Conservation (phyloP, 2,329 filamentous ascomycete genomes). For the Fusarium newnesense region DNA sequence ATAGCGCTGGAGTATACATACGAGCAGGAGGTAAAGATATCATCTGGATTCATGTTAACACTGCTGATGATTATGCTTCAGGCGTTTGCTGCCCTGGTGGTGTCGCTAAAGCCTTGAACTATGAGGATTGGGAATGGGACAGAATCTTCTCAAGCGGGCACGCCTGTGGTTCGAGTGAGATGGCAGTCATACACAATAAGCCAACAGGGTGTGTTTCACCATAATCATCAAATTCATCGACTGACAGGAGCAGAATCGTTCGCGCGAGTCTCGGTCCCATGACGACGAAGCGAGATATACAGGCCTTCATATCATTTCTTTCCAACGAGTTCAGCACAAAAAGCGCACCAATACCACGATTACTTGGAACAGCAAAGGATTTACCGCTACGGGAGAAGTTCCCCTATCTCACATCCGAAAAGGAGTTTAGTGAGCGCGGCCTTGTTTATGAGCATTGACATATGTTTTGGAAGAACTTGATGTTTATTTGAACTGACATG, state of each 20-base stretch:
- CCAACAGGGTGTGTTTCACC: slow-evolving; percentile 60
- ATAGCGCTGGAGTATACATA: slow-evolving; percentile 66
- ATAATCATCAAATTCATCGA: neutral
- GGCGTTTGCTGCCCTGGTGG: slow-evolving; percentile 61
- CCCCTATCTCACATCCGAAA: slow-evolving; percentile 5
- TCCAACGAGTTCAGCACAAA: slow-evolving; percentile 35
- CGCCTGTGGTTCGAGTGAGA: slow-evolving; percentile 64
- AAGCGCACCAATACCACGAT: neutral
- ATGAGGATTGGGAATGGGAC: slow-evolving; percentile 65
- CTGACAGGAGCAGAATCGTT: slow-evolving; percentile 59
- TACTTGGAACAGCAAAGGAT: slow-evolving; percentile 24
- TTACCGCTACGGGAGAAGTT: slow-evolving; percentile 29
- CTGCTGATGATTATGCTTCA: slow-evolving; percentile 32
- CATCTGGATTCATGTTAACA: neutral
- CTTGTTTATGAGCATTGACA: neutral
- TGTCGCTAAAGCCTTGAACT: slow-evolving; percentile 58
- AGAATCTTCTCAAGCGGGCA: slow-evolving; percentile 66
- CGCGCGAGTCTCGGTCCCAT: slow-evolving; percentile 70
- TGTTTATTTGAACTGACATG: neutral
- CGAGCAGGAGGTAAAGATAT: slow-evolving; percentile 59
- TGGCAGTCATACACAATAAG: slow-evolving; percentile 63
- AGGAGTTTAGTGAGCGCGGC: neutral
- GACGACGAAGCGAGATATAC: slow-evolving; percentile 66
- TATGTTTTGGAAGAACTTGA: neutral
- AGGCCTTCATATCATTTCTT: slow-evolving; percentile 59